These are phyloP conservation scores for Spizellomyces sp. DNA, from an alignment of 192 early-diverging fungal genomes.

Conservation along the genomic window DNA sequence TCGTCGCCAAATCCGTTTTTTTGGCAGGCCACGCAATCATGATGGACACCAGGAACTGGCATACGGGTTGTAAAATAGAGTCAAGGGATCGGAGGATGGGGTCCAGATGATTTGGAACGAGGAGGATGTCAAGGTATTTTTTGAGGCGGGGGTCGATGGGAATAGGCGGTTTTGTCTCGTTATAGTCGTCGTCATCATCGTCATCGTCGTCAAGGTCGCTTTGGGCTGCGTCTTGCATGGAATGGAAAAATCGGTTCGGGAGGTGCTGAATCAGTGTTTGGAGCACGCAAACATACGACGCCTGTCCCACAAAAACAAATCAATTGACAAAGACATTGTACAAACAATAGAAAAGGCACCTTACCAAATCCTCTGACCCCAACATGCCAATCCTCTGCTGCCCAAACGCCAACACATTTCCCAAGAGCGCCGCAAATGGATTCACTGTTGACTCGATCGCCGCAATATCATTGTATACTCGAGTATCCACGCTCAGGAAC, in stretches of 20 bases:
- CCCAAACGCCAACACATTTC: constrained; percentile 48
- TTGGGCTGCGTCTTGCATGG: neutral
- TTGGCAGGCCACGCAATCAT: constrained; percentile 60
- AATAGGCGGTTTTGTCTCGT: constrained; percentile 9
- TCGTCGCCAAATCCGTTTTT: constrained; percentile 56
- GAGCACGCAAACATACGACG: constrained; percentile 13
- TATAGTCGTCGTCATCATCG: constrained; percentile 45
- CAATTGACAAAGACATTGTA: constrained; percentile 1
- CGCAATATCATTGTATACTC: neutral
- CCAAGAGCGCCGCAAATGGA: constrained; percentile 40
- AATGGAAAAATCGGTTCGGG: constrained; percentile 14
- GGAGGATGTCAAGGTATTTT: constrained; percentile 44
- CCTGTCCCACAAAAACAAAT: constrained; percentile 2
- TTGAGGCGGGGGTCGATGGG: constrained; percentile 37
- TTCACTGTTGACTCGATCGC: constrained; percentile 7
- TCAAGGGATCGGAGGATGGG: constrained; percentile 26
- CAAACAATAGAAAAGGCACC: constrained; percentile 36
- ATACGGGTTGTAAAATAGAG: constrained; percentile 30
- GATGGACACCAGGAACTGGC: constrained; percentile 53
- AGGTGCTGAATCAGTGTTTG: constrained; percentile 19
- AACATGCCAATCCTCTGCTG: constrained; percentile 21
- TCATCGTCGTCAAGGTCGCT: constrained; percentile 33
- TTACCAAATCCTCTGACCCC: constrained; percentile 16
- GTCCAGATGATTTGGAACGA: constrained; percentile 40
- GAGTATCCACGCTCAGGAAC: neutral